Base-by-base conservation (phyloP, 139 green algal species). In the Spirogloea muscicola region DNA sequence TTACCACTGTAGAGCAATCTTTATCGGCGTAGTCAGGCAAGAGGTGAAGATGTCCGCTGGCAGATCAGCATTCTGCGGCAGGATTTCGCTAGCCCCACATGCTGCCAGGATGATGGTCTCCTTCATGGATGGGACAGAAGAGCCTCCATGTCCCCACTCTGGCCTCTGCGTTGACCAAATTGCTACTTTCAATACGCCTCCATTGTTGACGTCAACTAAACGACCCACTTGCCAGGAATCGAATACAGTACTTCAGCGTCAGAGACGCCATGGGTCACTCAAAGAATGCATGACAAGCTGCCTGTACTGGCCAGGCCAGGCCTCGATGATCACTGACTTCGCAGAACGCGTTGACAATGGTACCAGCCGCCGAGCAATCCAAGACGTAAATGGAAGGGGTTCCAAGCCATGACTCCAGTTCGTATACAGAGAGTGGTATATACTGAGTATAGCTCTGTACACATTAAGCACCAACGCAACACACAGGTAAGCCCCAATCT, bases 21-120 rank as follows among this genome's bases (percentile, higher is more conserved):
- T 96, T 83, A 99, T 96, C 69, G 94, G 94, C 0, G 94, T 98
- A 9, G 93, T 98, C n/a, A 99, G 82, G 84, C 94, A 98, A 0
- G 91, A 84, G 6, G 92, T 97, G 87, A 99, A 99, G 5, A 96
- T 82, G 66, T 99, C 94, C 1, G 93, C 94, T 3, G 94, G 93
- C 41, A 99, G 88, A 38, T 93, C 88, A 0, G 90, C 82, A 59
- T 88, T 90, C 83, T 97, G 89, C 0, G 93, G 93, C 77, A 99
- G 88, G 74, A 89, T 71, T 87, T 99, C 91, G 37, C 88, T 76
- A 18, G 89, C 87, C 2, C 84, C 86, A 69, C 93, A 98, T 10
- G 94, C 91, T 2, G 87, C 92, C 76, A 98, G 84, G 58, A 98
- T 77, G 49, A 99, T 97, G 57, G 85, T 82, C 52, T 97, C 92